Evolutionary conservation across 257 asterid species (phyloP).

Genomic region (Nemophila menziesii): DNA sequence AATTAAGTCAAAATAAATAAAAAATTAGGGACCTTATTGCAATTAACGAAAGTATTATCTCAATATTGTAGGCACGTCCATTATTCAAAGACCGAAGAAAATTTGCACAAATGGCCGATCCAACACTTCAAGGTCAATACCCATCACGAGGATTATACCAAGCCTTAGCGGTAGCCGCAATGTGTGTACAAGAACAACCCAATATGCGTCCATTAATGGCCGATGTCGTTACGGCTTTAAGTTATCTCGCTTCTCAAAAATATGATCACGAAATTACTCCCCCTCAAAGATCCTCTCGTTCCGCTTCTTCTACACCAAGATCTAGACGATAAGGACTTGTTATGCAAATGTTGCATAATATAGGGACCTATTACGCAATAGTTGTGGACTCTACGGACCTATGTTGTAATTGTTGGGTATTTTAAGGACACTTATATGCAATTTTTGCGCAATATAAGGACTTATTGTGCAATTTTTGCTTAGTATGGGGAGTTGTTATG

Average conservation of each 20-base stretch:
- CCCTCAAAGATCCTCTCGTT: conserved; percentile 27
- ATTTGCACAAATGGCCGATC: conserved; percentile 49
- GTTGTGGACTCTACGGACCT: too few relatives aligned
- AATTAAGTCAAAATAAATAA: too few relatives aligned
- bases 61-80: conserved; percentile 35
- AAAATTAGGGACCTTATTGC: too few relatives aligned
- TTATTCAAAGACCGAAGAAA: conserved; percentile 44
- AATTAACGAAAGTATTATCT: not conserved
- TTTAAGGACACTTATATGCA: too few relatives aligned
- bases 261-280: conserved; percentile 39
- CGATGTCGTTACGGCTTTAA: conserved; percentile 53
- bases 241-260: conserved; percentile 51
- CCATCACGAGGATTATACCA: conserved; percentile 38
- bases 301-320: conserved; percentile 44
- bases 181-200: conserved; percentile 56
- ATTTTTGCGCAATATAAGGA: too few relatives aligned
- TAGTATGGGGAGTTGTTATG: too few relatives aligned
- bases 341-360: too few relatives aligned
- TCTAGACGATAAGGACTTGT: conserved; percentile 27
- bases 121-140: conserved; percentile 40
- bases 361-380: too few relatives aligned
- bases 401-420: too few relatives aligned
- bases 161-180: conserved; percentile 52
- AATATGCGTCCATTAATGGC: conserved; percentile 57
- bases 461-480: too few relatives aligned